Evolutionary conservation across 345 rosid genomes (phyloP), one percentile per base, ranked within the genome.

Genomic region (Moricandia arvensis): DNA sequence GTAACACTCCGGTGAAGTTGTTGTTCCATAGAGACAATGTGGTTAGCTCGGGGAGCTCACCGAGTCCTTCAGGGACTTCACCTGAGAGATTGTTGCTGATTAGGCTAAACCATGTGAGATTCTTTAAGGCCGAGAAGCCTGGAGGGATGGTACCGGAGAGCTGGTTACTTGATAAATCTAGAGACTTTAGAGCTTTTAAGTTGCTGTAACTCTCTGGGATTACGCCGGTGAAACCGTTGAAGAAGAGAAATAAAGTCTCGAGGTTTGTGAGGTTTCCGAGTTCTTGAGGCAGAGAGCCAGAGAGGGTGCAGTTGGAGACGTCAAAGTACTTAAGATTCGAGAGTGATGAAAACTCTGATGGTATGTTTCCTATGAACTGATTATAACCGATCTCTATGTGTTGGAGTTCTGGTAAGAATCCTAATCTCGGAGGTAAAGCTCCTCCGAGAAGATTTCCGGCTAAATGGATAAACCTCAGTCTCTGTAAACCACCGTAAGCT

Each of bases 301-400:
- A 87, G 76, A 96, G 93, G 1, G 75, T 85, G 51, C 87, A 82
- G 15, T 30, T 21, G 2, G 97, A 87, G 63, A 91, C 83, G 79
- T 93, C 98, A 3, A 96, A 64, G 81, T 86, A 90, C 69, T 77
- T 74, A 35, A 96, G 96, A 71, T 83, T 85, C 2, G 86, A 54
- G 43, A 96, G 78, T 60, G 62, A 63, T 2, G 80, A 70, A 17
- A 87, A 82, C 79, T 90, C 97, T 1, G 37, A 63, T 0, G 99
- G 99, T 34, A 96, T 15, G 35, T 61, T 68, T n/a, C 98, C 98
- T 7, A 68, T 55, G 33, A 89, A 82, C 6, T 24, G 57, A 68
- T 96, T 89, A 82, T 93, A 96, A 45, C 98, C 98, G 47, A 96
- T 88, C 72, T 93, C 97, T 15, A 96, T 66, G 31, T 77, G 90